Percentiles rank a stretch among this genome's conserved stretches.
These are phyloP conservation scores for Teratosphaeria viscida DNA, from an alignment of 2,329 filamentous ascomycete species.

Conservation along the genomic window DNA sequence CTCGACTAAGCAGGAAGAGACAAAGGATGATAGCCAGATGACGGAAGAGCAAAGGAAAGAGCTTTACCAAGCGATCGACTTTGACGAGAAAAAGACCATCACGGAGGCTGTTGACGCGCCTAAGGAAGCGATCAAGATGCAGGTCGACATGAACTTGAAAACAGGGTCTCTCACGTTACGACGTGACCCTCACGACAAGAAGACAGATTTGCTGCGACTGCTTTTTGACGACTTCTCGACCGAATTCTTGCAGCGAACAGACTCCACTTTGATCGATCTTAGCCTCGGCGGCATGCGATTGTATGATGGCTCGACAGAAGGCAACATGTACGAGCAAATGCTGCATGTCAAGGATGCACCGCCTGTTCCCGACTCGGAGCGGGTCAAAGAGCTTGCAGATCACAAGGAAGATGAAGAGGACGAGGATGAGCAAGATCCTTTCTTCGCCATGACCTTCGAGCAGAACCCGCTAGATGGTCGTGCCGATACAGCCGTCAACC, in stretches of 20 bases:
- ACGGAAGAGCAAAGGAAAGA: conserved; percentile 94
- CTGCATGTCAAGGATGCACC: conserved; percentile 88
- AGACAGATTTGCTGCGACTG: conserved; percentile 72
- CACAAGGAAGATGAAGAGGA: conserved; percentile 34
- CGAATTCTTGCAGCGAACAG: conserved; percentile 77
- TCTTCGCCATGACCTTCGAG: conserved; percentile 89
- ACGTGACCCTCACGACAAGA: conserved; percentile 67
- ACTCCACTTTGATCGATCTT: conserved; percentile 79
- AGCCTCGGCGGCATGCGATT: conserved; percentile 87
- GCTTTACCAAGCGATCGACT: conserved; percentile 94
- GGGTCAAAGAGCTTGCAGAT: conserved; percentile 38
- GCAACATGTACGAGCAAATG: conserved; percentile 87
- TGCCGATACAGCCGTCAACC: conserved; percentile 79
- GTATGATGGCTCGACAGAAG: conserved; percentile 88
- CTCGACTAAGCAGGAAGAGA: conserved; percentile 46
- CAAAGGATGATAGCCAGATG: conserved; percentile 73
- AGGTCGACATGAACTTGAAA: conserved; percentile 83
- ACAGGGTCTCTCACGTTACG: conserved; percentile 94
- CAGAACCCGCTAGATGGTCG: conserved; percentile 89
- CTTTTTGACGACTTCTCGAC: conserved; percentile 93
- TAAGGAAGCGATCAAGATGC: conserved; percentile 82
- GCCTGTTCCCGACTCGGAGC: conserved; percentile 40
- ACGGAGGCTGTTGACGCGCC: conserved; percentile 82
- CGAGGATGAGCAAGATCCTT: conserved; percentile 54
- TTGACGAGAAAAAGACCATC: conserved; percentile 89